phyloP scores from a whole-genome alignment of 495 filamentous ascomycete genomes.

The Neurospora sp. region DNA sequence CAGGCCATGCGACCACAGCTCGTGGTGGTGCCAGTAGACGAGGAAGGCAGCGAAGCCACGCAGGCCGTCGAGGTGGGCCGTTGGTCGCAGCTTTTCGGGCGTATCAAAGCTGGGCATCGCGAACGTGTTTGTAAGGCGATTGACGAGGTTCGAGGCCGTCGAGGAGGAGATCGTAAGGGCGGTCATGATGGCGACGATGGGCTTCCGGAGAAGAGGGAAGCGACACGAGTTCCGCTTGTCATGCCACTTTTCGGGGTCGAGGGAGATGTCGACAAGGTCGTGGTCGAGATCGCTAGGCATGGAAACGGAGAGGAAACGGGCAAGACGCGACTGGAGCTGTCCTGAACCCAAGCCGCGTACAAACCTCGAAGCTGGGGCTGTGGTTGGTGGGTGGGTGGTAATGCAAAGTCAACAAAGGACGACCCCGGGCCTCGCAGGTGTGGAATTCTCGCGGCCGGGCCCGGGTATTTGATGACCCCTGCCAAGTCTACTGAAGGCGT shows the following conservation, averaged over 20 bases:
- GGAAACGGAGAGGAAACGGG: background rate
- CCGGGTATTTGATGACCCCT: background rate
- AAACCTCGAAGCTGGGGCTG: background rate
- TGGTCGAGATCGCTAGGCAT: background rate
- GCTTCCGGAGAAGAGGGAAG: background rate
- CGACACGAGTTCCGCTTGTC: background rate
- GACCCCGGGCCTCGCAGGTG: background rate
- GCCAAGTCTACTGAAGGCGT: background rate
- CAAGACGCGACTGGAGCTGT: background rate
- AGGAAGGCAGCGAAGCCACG: slow-evolving; percentile 38
- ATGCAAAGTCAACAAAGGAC: background rate
- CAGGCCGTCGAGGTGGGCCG: slow-evolving; percentile 38
- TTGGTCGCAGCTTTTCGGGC: slow-evolving; percentile 22
- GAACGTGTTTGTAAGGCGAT: background rate
- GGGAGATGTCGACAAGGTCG: background rate
- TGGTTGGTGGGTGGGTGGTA: background rate
- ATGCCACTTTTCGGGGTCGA: background rate
- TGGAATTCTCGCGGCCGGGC: background rate
- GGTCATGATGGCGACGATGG: background rate
- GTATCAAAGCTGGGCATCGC: background rate
- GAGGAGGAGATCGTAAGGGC: background rate
- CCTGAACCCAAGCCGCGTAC: background rate
- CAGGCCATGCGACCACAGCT: slow-evolving; percentile 25
- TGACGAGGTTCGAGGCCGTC: background rate
- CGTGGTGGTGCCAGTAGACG: slow-evolving; percentile 38